Evolutionary conservation across 2,329 filamentous ascomycete species (phyloP).

Genomic region (Byssothecium circinans): DNA sequence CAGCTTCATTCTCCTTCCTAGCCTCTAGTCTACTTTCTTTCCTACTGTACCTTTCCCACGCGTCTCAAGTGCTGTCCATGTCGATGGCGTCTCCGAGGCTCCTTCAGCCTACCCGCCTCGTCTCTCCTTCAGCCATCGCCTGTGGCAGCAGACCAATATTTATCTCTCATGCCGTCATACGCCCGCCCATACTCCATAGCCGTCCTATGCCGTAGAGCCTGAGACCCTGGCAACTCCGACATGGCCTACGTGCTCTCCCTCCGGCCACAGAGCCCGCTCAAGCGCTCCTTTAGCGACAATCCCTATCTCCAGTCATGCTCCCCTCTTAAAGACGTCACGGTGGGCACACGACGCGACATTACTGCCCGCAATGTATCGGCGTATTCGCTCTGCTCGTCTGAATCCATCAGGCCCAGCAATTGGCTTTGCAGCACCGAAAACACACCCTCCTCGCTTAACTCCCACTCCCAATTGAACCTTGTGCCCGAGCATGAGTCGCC

Average conservation of each 20-base stretch:
- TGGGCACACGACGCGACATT: slow-evolving; percentile 29
- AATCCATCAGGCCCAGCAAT: slow-evolving; percentile 22
- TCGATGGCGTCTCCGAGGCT: slow-evolving; percentile 11
- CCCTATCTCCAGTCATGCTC: slow-evolving; percentile 41
- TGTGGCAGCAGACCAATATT: slow-evolving; percentile 38
- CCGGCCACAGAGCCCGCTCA: slow-evolving; percentile 43
- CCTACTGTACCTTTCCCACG: slow-evolving; percentile 11
- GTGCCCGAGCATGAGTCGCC: slow-evolving; percentile 17
- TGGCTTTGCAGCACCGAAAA: slow-evolving; percentile 38
- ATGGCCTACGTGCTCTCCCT: slow-evolving; percentile 48
- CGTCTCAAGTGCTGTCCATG: no score
- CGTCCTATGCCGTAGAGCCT: slow-evolving; percentile 25
- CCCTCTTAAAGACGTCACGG: slow-evolving; percentile 28
- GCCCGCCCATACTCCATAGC: slow-evolving; percentile 20
- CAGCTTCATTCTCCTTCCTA: slow-evolving; percentile 10
- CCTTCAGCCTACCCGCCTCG: slow-evolving; percentile 12
- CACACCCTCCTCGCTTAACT: slow-evolving; percentile 30
- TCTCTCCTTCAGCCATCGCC: slow-evolving; percentile 33
- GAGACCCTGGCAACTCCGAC: slow-evolving; percentile 14
- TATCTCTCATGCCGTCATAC: slow-evolving; percentile 41
- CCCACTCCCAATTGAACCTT: slow-evolving; percentile 39
- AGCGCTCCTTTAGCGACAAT: slow-evolving; percentile 47
- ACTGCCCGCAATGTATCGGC: slow-evolving; percentile 38
- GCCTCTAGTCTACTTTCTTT: slow-evolving; percentile 14
- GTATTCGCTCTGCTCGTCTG: slow-evolving; percentile 39